Evolutionary conservation across 2,329 filamentous ascomycete genomes (phyloP), one percentile per base, ranked within the genome.

Genomic region (Stromatinia cepivora): DNA sequence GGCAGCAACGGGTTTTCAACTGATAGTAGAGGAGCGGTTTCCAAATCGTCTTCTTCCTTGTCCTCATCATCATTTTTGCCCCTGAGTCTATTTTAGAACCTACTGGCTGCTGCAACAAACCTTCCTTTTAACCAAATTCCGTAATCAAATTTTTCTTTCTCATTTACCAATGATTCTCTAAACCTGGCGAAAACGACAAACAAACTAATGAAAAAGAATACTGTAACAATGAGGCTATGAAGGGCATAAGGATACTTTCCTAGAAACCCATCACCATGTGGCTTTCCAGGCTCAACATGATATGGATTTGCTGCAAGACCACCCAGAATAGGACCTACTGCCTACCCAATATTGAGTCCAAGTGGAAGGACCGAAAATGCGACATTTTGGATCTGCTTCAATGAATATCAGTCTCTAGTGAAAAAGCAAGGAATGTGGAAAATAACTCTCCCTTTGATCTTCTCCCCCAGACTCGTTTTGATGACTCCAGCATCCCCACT

Each of bases 401-500:
- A 89, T 63, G 84, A 83, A 34, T 13, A 17, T 59, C 17, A 56
- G 45, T 50, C 3, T 31, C 53, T 7, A 58, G n/a, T 3, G 9
- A 34, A 53, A 45, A 7, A 34, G 17, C 2, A 10, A 42, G 25
- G 10, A 25, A 22, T 17, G 31, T 9, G 36, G 59, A 50, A 31
- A 39, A 36, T 17, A 34, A 53, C 67, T 54, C 58, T 53, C 20
- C 36, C 28, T 36, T 45, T 45, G 50, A 92, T 87, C 39, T 90
- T 89, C 78, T 93, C 90, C 0, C 86, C 85, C 52, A 91, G 90
- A 85, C 92, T 89, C 5, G 89, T 92, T 70, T 90, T 81, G 87
- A 92, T 89, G 6, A 92, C 88, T 0, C 89, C 89, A 6, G 91
- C 85, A 75, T 92, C 92, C 2, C 91, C 92, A 3, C 89, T 88